Percentiles rank a stretch among this genome's conserved stretches.
Conservation (phyloP, 495 filamentous ascomycete species). For the Collariella sp. region DNA sequence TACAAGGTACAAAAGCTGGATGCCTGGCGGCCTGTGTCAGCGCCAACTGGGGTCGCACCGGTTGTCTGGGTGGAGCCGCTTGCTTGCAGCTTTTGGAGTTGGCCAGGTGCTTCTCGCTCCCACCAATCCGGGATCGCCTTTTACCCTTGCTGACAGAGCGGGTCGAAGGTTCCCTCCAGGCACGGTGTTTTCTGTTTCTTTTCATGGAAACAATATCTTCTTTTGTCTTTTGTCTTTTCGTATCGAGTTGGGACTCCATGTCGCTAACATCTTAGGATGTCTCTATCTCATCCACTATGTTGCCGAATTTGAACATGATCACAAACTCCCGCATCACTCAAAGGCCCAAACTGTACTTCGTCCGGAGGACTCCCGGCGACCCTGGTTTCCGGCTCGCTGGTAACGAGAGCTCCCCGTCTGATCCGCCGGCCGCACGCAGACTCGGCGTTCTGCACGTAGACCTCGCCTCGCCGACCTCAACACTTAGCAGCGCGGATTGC, state of each 20-base stretch:
- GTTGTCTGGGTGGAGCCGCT: slow-evolving; percentile 9
- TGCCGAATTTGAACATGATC: slow-evolving; percentile 7
- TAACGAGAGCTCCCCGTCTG: neutral
- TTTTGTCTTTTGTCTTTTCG: neutral
- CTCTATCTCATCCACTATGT: no score
- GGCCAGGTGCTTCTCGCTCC: neutral
- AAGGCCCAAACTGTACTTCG: neutral
- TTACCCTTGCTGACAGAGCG: slow-evolving; percentile 11
- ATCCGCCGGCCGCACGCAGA: slow-evolving; percentile 3
- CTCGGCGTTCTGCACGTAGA: neutral
- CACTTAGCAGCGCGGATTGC: neutral
- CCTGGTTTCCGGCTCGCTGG: slow-evolving; percentile 2
- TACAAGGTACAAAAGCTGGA: neutral
- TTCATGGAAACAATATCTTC: neutral
- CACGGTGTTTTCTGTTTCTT: neutral
- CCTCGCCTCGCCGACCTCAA: neutral
- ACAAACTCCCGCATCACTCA: slow-evolving; percentile 1
- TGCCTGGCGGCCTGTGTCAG: slow-evolving; percentile 16
- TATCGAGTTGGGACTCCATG: neutral
- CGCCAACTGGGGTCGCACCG: slow-evolving; percentile 8
- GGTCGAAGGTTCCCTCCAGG: slow-evolving; percentile 3
- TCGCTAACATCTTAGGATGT: no score
- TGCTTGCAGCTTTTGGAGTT: slow-evolving; percentile 10
- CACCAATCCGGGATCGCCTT: neutral
- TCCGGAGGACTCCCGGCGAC: neutral